phyloP scores from a whole-genome alignment of 208 protist species.

The Herpetomonas tarakana region DNA sequence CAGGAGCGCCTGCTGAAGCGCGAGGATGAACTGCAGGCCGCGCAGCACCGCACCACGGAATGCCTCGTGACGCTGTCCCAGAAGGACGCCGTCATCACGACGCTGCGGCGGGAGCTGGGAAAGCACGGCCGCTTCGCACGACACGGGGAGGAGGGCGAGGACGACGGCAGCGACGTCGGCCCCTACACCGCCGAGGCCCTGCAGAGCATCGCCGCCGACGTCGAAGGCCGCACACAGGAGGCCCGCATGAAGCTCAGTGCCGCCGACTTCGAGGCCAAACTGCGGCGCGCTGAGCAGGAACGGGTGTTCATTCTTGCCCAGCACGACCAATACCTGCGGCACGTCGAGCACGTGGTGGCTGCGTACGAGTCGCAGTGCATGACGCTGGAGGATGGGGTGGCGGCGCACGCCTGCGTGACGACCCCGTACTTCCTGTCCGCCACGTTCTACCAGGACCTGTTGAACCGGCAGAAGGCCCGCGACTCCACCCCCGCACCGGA shows the following conservation, averaged over 20 bases:
- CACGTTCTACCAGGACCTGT: slow-evolving; percentile 13
- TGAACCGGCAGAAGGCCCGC: slow-evolving; percentile 22
- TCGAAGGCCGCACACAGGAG: slow-evolving; percentile 68
- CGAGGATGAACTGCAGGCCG: slow-evolving; percentile 65
- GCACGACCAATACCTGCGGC: slow-evolving; percentile 71
- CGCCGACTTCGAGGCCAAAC: slow-evolving; percentile 52
- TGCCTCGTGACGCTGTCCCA: slow-evolving; percentile 69
- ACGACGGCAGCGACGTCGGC: slow-evolving; percentile 5
- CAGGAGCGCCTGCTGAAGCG: slow-evolving; percentile 49
- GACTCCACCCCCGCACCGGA: background rate
- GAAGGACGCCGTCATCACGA: slow-evolving; percentile 71
- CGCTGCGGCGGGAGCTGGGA: slow-evolving; percentile 63
- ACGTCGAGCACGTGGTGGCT: slow-evolving; percentile 49
- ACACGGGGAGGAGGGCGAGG: slow-evolving; percentile 5
- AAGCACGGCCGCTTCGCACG: slow-evolving; percentile 26
- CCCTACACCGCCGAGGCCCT: slow-evolving; percentile 60
- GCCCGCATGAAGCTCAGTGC: slow-evolving; percentile 66
- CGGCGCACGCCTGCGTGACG: slow-evolving; percentile 44
- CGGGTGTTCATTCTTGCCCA: slow-evolving; percentile 63
- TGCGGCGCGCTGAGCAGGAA: slow-evolving; percentile 45
- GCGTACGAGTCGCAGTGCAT: slow-evolving; percentile 41
- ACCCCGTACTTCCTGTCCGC: slow-evolving; percentile 40
- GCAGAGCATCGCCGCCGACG: slow-evolving; percentile 57
- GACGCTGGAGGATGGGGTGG: slow-evolving; percentile 50
- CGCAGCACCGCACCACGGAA: slow-evolving; percentile 69